A percentile compares a stretch with the other conserved stretches of the same genome.
These are phyloP conservation scores for Aspergillus conjunctus DNA, from an alignment of 495 filamentous ascomycete species.

Conservation along the genomic window DNA sequence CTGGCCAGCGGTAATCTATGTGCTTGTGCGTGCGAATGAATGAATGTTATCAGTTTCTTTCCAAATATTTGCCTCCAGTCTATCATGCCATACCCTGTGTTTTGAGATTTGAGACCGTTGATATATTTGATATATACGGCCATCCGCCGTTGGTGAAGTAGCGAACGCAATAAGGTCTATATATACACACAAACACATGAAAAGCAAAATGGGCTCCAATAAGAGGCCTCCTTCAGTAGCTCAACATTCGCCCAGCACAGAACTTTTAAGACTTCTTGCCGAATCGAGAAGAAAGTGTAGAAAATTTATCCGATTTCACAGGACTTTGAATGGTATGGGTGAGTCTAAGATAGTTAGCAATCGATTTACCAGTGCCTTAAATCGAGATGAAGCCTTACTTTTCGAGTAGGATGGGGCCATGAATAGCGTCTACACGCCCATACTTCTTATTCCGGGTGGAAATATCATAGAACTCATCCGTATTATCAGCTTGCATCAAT, in stretches of 20 bases:
- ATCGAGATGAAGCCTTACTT: constrained; percentile 59
- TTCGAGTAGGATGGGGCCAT: constrained; percentile 82
- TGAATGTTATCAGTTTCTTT: too few relatives aligned
- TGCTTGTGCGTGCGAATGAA: too few relatives aligned
- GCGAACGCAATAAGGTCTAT: too few relatives aligned
- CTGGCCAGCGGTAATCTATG: too few relatives aligned
- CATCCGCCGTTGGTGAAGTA: too few relatives aligned
- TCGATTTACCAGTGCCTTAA: neutral
- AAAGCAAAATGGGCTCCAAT: too few relatives aligned
- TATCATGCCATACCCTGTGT: too few relatives aligned
- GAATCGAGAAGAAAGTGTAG: constrained; percentile 70
- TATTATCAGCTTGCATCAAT: constrained; percentile 83
- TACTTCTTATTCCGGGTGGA: constrained; percentile 88
- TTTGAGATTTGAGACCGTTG: too few relatives aligned
- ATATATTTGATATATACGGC: too few relatives aligned
- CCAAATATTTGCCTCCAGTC: too few relatives aligned
- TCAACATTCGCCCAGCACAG: neutral
- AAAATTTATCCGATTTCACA: constrained; percentile 60
- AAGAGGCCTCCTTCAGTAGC: neutral
- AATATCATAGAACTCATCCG: constrained; percentile 93
- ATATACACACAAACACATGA: too few relatives aligned
- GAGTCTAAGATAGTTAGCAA: constrained; percentile 58
- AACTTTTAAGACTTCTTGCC: constrained; percentile 57
- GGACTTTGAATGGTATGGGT: constrained; percentile 64
- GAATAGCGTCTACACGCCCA: constrained; percentile 84